phyloP scores from a whole-genome alignment of 805 yeast species.

The Blastobotrys robertii region DNA sequence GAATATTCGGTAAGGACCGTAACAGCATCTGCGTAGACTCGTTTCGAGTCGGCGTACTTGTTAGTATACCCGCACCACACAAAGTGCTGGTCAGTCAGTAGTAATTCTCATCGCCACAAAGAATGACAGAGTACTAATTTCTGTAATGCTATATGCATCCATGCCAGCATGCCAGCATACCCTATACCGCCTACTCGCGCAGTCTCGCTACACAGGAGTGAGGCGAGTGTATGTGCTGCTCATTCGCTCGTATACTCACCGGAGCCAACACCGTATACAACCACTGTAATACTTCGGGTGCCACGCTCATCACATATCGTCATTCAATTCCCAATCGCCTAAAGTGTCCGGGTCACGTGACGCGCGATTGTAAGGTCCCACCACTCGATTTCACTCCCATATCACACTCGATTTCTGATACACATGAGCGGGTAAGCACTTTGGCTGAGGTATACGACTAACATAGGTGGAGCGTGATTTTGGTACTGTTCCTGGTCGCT shows the following conservation, averaged over 20 bases:
- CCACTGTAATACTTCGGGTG: constrained; percentile 42
- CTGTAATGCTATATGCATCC: background rate
- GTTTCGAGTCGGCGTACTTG: constrained; percentile 46
- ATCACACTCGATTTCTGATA: constrained; percentile 7
- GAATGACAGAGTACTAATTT: too few relatives aligned
- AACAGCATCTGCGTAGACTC: constrained; percentile 54
- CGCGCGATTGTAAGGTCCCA: background rate
- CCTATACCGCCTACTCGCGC: too few relatives aligned
- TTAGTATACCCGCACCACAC: constrained; percentile 21
- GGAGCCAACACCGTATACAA: constrained; percentile 46
- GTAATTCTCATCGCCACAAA: too few relatives aligned
- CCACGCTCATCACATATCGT: too few relatives aligned
- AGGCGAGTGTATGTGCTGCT: background rate
- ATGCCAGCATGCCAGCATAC: too few relatives aligned
- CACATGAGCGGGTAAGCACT: constrained; percentile 39
- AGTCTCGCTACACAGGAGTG: background rate
- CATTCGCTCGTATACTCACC: constrained; percentile 20
- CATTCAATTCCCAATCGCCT: background rate
- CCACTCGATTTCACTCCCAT: constrained; percentile 4
- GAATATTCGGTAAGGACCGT: constrained; percentile 41
- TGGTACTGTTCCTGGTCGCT: constrained; percentile 49
- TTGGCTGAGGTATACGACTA: background rate
- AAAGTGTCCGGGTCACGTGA: background rate
- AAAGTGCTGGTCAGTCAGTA: too few relatives aligned
- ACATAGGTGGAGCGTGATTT: constrained; percentile 58